phyloP scores from a whole-genome alignment of 139 green algal species.

The Nannochloris sp. region DNA sequence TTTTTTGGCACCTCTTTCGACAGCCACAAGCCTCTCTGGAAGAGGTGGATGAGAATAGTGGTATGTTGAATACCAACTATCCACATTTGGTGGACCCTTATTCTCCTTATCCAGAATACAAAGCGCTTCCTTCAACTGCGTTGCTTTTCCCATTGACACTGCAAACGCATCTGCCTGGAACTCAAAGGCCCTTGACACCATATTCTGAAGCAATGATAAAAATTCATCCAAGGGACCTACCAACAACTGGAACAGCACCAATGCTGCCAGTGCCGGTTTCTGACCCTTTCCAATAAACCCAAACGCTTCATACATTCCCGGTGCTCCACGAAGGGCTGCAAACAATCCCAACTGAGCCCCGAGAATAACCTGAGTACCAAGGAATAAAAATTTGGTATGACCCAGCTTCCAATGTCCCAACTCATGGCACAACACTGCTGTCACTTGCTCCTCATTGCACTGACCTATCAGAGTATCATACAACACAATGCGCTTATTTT shows the following conservation, averaged over 20 bases:
- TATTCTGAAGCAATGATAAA: conserved; percentile 52
- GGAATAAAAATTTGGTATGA: conserved; percentile 68
- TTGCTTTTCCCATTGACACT: conserved; percentile 36
- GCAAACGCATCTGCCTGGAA: conserved; percentile 89
- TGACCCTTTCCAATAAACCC: conserved; percentile 52
- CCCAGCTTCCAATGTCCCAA: conserved; percentile 30
- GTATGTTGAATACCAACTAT: conserved; percentile 54
- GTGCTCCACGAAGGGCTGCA: conserved; percentile 36
- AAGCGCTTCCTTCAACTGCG: conserved; percentile 52
- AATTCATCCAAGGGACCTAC: conserved; percentile 67
- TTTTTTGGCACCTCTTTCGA: conserved; percentile 46
- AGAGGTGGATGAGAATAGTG: conserved; percentile 80
- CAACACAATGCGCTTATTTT: conserved; percentile 91
- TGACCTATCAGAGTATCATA: conserved; percentile 78
- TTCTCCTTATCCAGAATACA: conserved; percentile 76
- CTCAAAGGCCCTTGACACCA: conserved; percentile 74
- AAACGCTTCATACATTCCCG: conserved; percentile 60
- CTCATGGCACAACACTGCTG: conserved; percentile 85
- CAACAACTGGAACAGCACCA: conserved; percentile 78
- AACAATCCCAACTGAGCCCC: conserved; percentile 66
- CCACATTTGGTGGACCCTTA: conserved; percentile 51
- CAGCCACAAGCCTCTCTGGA: conserved; percentile 62
- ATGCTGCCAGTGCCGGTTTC: conserved; percentile 59
- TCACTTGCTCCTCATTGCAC: conserved; percentile 64
- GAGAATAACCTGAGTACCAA: conserved; percentile 41